These are phyloP conservation scores for Apiospora kogelbergensis DNA, from an alignment of 2,329 filamentous ascomycete genomes.

Conservation along the genomic window DNA sequence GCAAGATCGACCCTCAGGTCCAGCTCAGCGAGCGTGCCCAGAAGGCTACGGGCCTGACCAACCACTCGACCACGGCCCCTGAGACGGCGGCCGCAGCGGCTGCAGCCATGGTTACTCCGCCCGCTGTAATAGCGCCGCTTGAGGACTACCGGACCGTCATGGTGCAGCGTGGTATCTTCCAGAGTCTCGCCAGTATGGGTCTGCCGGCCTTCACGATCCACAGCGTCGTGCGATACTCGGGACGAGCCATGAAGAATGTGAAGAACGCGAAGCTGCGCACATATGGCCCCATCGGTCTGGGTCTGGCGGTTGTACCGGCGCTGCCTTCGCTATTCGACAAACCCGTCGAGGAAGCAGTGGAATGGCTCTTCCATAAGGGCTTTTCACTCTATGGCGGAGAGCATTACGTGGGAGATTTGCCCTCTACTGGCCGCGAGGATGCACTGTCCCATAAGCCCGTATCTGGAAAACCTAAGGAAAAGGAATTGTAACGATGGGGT, in stretches of 20 bases:
- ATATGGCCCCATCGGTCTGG: constrained; percentile 87
- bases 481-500: constrained; percentile 26
- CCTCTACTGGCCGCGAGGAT: constrained; percentile 53
- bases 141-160: constrained; percentile 92
- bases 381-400: constrained; percentile 72
- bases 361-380: constrained; percentile 83
- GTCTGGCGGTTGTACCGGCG: constrained; percentile 76
- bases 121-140: constrained; percentile 49
- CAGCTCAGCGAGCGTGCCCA: constrained; percentile 51
- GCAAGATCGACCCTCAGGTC: constrained; percentile 66
- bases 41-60: constrained; percentile 46
- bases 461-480: constrained; percentile 42
- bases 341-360: constrained; percentile 87
- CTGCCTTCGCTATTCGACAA: constrained; percentile 85
- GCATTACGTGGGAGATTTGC: constrained; percentile 53
- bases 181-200: constrained; percentile 89
- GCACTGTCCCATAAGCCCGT: constrained; percentile 44
- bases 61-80: constrained; percentile 28
- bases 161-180: constrained; percentile 87
- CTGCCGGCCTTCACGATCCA: constrained; percentile 93
- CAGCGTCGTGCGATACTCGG: constrained; percentile 86
- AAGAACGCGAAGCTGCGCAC: constrained; percentile 77
- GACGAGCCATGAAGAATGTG: constrained; percentile 76
- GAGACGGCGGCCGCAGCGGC: constrained; percentile 37
- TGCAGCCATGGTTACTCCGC: constrained; percentile 40